phyloP scores from a whole-genome alignment of 1,284 basidiomycete genomes.

The Trametes sp. region DNA sequence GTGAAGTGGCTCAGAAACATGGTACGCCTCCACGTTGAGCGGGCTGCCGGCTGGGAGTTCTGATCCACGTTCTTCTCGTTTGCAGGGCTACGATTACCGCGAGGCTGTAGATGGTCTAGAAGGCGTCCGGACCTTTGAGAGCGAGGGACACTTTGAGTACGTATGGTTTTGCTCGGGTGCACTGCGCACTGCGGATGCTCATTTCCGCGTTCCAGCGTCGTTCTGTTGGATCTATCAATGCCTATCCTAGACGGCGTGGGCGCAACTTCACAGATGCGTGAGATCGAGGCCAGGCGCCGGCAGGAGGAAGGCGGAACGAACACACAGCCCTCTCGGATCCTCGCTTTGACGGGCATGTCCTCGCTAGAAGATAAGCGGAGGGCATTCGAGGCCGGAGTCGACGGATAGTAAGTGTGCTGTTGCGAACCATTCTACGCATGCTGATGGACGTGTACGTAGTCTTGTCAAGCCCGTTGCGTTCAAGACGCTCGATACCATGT shows the following conservation, averaged over 20 bases:
- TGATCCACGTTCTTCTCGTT: slow-evolving; percentile 13
- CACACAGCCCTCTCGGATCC: slow-evolving; percentile 64
- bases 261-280: slow-evolving; percentile 85
- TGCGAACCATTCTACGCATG: neutral
- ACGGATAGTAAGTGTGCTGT: slow-evolving; percentile 81
- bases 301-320: slow-evolving; percentile 29
- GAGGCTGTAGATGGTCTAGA: slow-evolving; percentile 87
- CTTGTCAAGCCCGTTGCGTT: slow-evolving; percentile 93
- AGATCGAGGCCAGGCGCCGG: slow-evolving; percentile 69
- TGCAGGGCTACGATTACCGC: slow-evolving; percentile 78
- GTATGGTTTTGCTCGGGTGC: slow-evolving; percentile 39
- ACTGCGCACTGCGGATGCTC: neutral
- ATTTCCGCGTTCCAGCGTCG: slow-evolving; percentile 58
- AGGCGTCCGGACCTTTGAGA: slow-evolving; percentile 81
- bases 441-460: slow-evolving; percentile 48
- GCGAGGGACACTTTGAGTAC: slow-evolving; percentile 79
- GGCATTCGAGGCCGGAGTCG: slow-evolving; percentile 92
- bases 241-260: slow-evolving; percentile 89
- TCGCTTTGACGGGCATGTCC: slow-evolving; percentile 93
- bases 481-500: slow-evolving; percentile 87
- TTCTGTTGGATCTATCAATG: slow-evolving; percentile 93
- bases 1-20: slow-evolving; percentile 82
- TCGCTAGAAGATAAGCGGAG: slow-evolving; percentile 91
- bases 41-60: neutral
- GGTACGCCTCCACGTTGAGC: slow-evolving; percentile 47